Percentiles rank a stretch among this genome's conserved stretches.
These are phyloP conservation scores for Xylariaceae sp. DNA, from an alignment of 2,329 filamentous ascomycete species.

Conservation along the genomic window DNA sequence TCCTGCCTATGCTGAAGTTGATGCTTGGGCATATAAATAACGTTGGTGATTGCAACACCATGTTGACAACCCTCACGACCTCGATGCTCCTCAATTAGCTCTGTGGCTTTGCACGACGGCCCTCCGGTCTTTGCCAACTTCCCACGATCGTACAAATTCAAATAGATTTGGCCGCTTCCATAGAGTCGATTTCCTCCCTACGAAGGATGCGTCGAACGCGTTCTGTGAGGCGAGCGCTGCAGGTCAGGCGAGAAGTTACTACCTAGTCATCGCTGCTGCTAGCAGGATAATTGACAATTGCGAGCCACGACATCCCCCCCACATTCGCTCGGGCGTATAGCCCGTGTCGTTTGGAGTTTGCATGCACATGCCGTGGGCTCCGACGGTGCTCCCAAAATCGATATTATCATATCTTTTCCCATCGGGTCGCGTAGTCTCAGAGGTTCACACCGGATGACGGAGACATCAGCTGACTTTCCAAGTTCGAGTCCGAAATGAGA, in stretches of 20 bases:
- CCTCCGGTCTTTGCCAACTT: too few species aligned
- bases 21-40: too few species aligned
- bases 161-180: background rate
- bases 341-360: background rate
- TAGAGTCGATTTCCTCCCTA: background rate
- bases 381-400: background rate
- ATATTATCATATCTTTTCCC: background rate
- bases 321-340: background rate
- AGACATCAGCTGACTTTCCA: too few species aligned
- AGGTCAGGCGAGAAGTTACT: background rate
- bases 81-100: too few species aligned
- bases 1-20: too few species aligned
- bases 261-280: background rate
- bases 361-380: background rate
- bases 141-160: background rate
- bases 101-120: too few species aligned
- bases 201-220: background rate
- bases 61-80: too few species aligned
- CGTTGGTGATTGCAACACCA: too few species aligned
- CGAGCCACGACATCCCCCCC: background rate
- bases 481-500: background rate
- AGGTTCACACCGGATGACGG: background rate
- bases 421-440: background rate
- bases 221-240: background rate
- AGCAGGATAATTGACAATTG: background rate